Conservation (phyloP, 2,329 filamentous ascomycete species). For the Corniculantispora saksenae region DNA sequence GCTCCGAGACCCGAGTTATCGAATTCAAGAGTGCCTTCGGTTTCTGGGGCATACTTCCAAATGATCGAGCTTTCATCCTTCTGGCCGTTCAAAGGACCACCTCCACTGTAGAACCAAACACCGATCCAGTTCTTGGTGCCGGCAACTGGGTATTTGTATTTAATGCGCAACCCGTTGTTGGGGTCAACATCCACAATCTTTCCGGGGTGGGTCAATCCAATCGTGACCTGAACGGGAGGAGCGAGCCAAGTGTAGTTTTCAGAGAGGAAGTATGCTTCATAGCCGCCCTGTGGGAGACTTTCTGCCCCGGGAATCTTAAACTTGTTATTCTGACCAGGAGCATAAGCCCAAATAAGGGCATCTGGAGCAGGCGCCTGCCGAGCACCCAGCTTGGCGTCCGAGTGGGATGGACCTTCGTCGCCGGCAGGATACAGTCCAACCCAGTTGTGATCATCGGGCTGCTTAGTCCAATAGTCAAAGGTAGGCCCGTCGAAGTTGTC, state of each 20-base stretch:
- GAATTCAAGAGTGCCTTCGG: neutral
- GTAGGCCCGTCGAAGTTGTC: neutral
- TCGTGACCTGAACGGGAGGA: neutral
- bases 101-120: neutral
- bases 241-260: neutral
- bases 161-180: neutral
- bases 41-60: neutral
- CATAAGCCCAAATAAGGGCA: neutral
- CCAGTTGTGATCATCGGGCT: neutral
- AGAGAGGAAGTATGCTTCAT: neutral
- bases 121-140: neutral
- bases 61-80: neutral
- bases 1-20: neutral
- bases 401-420: neutral
- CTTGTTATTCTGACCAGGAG: neutral
- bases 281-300: neutral
- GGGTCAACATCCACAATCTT: neutral
- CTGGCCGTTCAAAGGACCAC: neutral
- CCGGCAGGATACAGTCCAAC: neutral
- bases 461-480: neutral
- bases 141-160: neutral
- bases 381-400: neutral
- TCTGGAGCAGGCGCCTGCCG: too few species aligned
- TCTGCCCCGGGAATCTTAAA: neutral
- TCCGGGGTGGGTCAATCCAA: neutral